Conservation (phyloP, 306 rosid species). For the Lupinus albus region DNA sequence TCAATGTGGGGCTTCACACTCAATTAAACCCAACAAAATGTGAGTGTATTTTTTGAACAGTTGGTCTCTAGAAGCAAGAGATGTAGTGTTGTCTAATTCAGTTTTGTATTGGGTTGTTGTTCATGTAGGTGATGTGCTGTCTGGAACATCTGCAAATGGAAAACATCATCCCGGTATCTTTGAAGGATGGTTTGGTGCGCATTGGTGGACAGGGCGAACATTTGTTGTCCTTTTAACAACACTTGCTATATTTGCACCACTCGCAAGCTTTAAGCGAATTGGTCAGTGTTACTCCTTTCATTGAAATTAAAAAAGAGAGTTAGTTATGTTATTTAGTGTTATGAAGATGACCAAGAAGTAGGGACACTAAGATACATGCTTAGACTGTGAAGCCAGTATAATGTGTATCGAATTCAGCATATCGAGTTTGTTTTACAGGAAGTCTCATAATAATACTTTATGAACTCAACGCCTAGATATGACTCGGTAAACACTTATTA, state of each 20-base stretch:
- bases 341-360: conserved; percentile 10
- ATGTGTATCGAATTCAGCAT: too few relatives aligned
- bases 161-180: conserved; percentile 79
- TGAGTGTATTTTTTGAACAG: neutral
- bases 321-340: conserved; percentile 14
- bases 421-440: too few relatives aligned
- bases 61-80: neutral
- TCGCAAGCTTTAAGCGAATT: conserved; percentile 81
- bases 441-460: too few relatives aligned
- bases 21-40: too few relatives aligned
- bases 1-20: too few relatives aligned
- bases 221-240: conserved; percentile 70
- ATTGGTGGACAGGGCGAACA: conserved; percentile 82
- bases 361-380: neutral
- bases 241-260: conserved; percentile 68
- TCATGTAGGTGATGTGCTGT: conserved; percentile 85
- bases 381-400: too few relatives aligned
- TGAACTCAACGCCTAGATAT: neutral
- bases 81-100: conserved; percentile 40
- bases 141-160: conserved; percentile 83
- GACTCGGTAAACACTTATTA: neutral
- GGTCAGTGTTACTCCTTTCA: conserved; percentile 49
- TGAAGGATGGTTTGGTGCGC: conserved; percentile 92
- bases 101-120: conserved; percentile 38
- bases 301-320: neutral